Evolutionary conservation across 106 monocot genomes (phyloP).

Genomic region (Ottelia alismoides): DNA sequence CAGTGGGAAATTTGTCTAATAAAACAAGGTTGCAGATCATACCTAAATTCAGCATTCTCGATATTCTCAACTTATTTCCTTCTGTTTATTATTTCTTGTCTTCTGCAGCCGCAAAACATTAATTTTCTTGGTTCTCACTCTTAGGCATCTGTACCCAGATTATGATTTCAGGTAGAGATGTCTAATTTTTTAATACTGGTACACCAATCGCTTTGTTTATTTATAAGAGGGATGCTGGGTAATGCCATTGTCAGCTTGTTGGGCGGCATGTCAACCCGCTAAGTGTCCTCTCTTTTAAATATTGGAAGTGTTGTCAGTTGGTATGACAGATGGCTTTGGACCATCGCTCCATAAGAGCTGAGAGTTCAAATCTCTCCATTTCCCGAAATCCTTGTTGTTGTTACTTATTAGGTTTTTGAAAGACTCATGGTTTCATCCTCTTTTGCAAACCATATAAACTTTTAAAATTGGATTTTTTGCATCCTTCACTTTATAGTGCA

Average conservation of each 20-base stretch:
- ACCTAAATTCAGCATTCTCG: background rate
- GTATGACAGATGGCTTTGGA: conserved; percentile 82
- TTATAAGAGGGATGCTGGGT: conserved; percentile 53
- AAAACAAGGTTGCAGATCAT: conserved; percentile 53
- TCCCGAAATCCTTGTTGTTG: conserved; percentile 24
- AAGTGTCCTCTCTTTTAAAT: conserved; percentile 24
- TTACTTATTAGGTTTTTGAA: background rate
- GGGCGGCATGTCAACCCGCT: conserved; percentile 81
- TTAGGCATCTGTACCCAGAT: conserved; percentile 93
- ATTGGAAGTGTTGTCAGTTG: conserved; percentile 97
- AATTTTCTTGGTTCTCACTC: conserved; percentile 86
- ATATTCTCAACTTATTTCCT: conserved; percentile 1
- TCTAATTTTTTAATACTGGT: too few relatives aligned
- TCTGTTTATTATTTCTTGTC: conserved; percentile 17
- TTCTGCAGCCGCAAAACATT: conserved; percentile 81
- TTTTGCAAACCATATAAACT: background rate
- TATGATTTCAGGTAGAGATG: conserved; percentile 90
- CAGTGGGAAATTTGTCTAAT: conserved; percentile 44
- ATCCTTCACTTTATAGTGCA: conserved; percentile 32
- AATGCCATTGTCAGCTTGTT: conserved; percentile 89
- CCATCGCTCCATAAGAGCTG: conserved; percentile 89
- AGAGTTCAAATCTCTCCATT: conserved; percentile 99
- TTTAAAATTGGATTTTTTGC: background rate
- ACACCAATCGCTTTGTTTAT: too few relatives aligned
- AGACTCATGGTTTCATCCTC: background rate